Conservation (phyloP, 768 basidiomycete species). For the Neoboletus brunneissimus region DNA sequence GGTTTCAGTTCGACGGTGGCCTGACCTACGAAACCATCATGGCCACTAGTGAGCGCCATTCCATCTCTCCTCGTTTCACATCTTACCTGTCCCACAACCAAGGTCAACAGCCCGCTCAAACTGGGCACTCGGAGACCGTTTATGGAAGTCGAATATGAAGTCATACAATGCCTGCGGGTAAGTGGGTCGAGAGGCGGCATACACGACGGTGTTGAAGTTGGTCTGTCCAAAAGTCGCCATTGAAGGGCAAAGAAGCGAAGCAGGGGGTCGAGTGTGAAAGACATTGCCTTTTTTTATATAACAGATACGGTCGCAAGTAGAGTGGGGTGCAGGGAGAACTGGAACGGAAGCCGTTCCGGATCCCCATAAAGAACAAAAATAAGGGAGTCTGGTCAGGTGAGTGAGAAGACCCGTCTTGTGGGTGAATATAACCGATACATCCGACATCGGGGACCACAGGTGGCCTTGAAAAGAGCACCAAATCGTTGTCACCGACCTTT, state of each 20-base stretch:
- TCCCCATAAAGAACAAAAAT: not conserved
- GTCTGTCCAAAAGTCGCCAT: constrained; percentile 76
- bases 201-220: constrained; percentile 57
- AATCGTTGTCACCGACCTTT: not conserved
- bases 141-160: constrained; percentile 58
- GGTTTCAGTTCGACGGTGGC: constrained; percentile 56
- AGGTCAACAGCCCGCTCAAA: constrained; percentile 68
- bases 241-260: not conserved
- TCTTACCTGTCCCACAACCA: constrained; percentile 76
- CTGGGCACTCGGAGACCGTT: constrained; percentile 17
- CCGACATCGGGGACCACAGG: not conserved
- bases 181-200: constrained; percentile 66
- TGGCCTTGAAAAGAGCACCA: not conserved
- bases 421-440: not conserved
- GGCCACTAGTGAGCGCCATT: too few relatives aligned
- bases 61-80: not conserved
- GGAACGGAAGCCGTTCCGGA: not conserved
- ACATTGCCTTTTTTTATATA: not conserved
- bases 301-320: not conserved
- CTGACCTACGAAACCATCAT: constrained; percentile 47
- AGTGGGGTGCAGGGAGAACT: not conserved
- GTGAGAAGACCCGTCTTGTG: not conserved
- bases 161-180: constrained; percentile 68
- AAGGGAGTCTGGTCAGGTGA: not conserved
- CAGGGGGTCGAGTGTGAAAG: not conserved